Conservation (phyloP, 2,329 filamentous ascomycete species). For the Cordyceps cicadae region DNA sequence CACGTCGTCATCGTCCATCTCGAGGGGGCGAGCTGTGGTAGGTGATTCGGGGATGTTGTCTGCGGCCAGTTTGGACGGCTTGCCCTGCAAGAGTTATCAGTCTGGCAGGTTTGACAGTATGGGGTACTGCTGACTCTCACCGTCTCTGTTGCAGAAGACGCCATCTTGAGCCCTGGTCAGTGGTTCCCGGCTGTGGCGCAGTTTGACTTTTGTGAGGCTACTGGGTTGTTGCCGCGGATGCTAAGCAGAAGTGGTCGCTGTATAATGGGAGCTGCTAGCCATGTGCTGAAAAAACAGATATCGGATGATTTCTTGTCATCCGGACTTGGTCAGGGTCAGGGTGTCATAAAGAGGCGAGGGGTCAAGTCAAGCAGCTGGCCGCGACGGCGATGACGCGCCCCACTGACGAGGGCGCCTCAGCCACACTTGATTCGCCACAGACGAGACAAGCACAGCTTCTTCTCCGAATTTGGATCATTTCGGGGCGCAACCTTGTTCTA, state of each 20-base stretch:
- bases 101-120: conserved; percentile 4
- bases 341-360: conserved; percentile 19
- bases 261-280: neutral
- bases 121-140: conserved; percentile 4
- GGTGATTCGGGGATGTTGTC: conserved; percentile 51
- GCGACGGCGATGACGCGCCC: conserved; percentile 32
- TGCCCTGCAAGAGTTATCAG: conserved; percentile 28
- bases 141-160: conserved; percentile 12
- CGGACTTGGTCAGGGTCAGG: conserved; percentile 15
- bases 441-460: neutral
- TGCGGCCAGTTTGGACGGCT: conserved; percentile 22
- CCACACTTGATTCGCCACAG: conserved; percentile 21
- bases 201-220: neutral
- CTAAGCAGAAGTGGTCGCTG: neutral
- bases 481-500: too few species aligned
- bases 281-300: neutral
- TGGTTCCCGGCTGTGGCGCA: conserved; percentile 8
- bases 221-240: neutral
- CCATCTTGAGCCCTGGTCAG: conserved; percentile 12
- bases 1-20: conserved; percentile 62
- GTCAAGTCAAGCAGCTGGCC: conserved; percentile 20
- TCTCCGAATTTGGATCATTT: too few species aligned
- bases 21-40: conserved; percentile 55
- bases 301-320: conserved; percentile 15
- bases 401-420: conserved; percentile 20